Base-by-base conservation (phyloP, 2,329 filamentous ascomycete species). In the Penicillium sp. region DNA sequence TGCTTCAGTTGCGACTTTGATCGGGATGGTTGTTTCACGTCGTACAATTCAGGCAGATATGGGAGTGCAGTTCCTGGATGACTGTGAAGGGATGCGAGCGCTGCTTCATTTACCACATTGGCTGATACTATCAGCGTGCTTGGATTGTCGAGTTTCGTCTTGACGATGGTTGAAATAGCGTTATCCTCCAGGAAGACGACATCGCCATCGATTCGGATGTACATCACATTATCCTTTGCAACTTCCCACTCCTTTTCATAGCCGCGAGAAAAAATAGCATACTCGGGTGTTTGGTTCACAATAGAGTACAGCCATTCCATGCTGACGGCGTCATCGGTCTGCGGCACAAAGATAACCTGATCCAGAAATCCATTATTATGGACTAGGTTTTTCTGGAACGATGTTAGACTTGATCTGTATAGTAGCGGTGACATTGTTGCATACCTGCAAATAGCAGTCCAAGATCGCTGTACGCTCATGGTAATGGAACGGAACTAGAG, bases 41-140 rank as follows among this genome's bases (percentile, higher is more conserved):
- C 55, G 25, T 59, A 44, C 22, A 72, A 33, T 46, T 83, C 82
- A 4, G 82, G 81, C 19, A 83, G 74, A 64, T 83, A 84, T 3
- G 82, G 78, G 47, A 79, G 73, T 19, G 83, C 75, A 17, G 78
- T 78, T 5, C 79, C 80, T 9, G 80, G 72, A 54, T 82, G 82
- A 63, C 77, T 79, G 61, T 85, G 83, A 17, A 84, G 72, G 71
- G 80, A 78, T 46, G 77, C 76, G 31, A 83, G 77, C 11, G 81
- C 74, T 14, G 81, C 82, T 46, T 82, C 80, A 57, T 85, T 85
- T 59, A 84, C 72, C 22, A 85, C 74, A 58, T 85, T 84, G 47
- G 81, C 81, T 2, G 80, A 82, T 14, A 84, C 78, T 43, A 79
- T 70, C 58, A 77, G 78, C 26, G 77, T 76, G 37, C 82, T 76